phyloP scores from a whole-genome alignment of 116 monocot genomes.

The Cymodocea nodosa region DNA sequence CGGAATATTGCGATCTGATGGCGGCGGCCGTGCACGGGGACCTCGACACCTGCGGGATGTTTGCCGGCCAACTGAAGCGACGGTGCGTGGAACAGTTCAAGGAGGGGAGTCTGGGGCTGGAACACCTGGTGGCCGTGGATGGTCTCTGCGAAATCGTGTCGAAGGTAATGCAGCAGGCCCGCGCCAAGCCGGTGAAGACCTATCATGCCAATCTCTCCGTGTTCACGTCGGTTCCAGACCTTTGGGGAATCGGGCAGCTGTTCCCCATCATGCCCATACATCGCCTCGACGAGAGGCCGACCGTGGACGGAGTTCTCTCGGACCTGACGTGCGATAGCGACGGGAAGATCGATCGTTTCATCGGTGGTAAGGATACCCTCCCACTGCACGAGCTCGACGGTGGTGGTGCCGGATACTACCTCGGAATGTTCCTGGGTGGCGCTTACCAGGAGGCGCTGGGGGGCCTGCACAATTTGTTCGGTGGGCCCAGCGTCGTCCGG shows the following conservation, averaged over 20 bases:
- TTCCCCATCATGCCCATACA: slow-evolving; percentile 85
- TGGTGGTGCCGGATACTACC: slow-evolving; percentile 35
- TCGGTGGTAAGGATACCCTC: slow-evolving; percentile 48
- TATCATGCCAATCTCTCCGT: slow-evolving; percentile 76
- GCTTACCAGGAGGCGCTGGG: slow-evolving; percentile 97
- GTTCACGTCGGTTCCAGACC: slow-evolving; percentile 83
- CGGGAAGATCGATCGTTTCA: slow-evolving; percentile 71
- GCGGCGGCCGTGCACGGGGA: slow-evolving; percentile 48
- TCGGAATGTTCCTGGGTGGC: slow-evolving; percentile 95
- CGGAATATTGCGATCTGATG: slow-evolving; percentile 56
- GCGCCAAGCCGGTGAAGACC: slow-evolving; percentile 20
- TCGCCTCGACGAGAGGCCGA: slow-evolving; percentile 52
- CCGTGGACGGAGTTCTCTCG: slow-evolving; percentile 44
- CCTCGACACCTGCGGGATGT: slow-evolving; percentile 32
- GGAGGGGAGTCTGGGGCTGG: slow-evolving; percentile 57
- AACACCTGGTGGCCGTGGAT: slow-evolving; percentile 76
- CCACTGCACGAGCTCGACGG: slow-evolving; percentile 61
- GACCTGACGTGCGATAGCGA: slow-evolving; percentile 94
- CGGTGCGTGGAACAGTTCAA: slow-evolving; percentile 65
- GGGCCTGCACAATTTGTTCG: slow-evolving; percentile 85
- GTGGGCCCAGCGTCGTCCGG: slow-evolving; percentile 78
- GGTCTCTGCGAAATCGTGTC: slow-evolving; percentile 58
- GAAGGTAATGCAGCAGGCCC: slow-evolving; percentile 15
- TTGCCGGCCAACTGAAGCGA: slow-evolving; percentile 60
- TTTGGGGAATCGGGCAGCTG: slow-evolving; percentile 87